Conservation (phyloP, 140 eudicot species). For the Anethum foeniculum region DNA sequence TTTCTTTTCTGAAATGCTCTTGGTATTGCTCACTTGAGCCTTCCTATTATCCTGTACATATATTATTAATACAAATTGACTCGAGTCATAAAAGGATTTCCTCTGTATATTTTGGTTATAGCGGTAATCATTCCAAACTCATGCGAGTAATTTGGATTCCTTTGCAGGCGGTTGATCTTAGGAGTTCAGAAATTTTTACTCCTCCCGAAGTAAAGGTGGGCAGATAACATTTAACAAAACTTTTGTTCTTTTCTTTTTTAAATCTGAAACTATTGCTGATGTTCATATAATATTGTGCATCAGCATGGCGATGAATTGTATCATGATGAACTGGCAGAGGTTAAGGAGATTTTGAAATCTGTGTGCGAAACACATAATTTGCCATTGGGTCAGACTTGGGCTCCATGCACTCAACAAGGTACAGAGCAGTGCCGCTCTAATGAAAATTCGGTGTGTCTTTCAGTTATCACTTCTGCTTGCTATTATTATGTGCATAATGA, state of each 20-base stretch:
- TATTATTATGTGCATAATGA: conserved; percentile 36
- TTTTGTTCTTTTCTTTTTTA: neutral
- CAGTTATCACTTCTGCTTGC: conserved; percentile 39
- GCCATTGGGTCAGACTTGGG: conserved; percentile 71
- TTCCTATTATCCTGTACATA: neutral
- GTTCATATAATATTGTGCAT: conserved; percentile 8
- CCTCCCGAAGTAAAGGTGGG: conserved; percentile 40
- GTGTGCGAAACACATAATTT: conserved; percentile 40
- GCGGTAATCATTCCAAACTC: neutral
- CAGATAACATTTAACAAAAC: conserved; percentile 9
- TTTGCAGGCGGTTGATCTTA: conserved; percentile 55
- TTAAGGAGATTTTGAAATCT: conserved; percentile 33
- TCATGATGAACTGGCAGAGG: conserved; percentile 32
- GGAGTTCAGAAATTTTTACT: conserved; percentile 35
- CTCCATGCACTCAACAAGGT: conserved; percentile 44
- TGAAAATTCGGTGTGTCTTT: conserved; percentile 27
- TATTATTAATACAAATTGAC: neutral
- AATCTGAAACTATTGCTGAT: conserved; percentile 13
- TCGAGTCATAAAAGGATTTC: neutral
- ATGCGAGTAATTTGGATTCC: neutral
- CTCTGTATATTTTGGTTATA: neutral
- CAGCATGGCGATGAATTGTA: conserved; percentile 29
- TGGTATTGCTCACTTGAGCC: neutral
- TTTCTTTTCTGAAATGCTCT: neutral
- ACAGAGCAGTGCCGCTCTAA: conserved; percentile 32